Evolutionary conservation across 1,284 basidiomycete species (phyloP).

Genomic region (Melampsora larici-populina): DNA sequence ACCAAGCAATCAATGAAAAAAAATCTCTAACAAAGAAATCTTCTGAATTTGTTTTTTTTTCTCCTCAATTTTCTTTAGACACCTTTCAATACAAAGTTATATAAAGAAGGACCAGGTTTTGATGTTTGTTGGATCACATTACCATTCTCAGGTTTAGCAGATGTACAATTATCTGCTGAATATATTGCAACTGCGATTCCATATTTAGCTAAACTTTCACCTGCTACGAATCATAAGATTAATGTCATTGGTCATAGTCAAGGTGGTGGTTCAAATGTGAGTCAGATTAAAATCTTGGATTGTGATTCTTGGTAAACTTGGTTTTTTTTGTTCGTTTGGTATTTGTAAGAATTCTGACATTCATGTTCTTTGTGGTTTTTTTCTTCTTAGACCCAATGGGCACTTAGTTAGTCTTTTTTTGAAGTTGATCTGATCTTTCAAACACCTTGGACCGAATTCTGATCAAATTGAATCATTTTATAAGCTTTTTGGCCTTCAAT

Average conservation of each 20-base stretch:
- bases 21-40: neutral
- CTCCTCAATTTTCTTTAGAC: neutral
- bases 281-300: slow-evolving; percentile 52
- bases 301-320: neutral
- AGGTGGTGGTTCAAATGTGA: slow-evolving; percentile 46
- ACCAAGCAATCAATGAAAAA: no score
- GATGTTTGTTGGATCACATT: slow-evolving; percentile 53
- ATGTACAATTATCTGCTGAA: slow-evolving; percentile 50
- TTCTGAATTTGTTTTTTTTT: neutral
- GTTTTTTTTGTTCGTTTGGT: no score
- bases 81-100: slow-evolving; percentile 47
- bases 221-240: slow-evolving; percentile 49
- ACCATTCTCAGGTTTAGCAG: slow-evolving; percentile 48
- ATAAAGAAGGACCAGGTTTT: slow-evolving; percentile 48
- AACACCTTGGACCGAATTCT: neutral
- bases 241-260: slow-evolving; percentile 53
- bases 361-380: no score
- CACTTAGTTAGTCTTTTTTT: slow-evolving; percentile 17
- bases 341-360: neutral
- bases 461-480: neutral
- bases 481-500: slow-evolving; percentile 50
- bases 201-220: slow-evolving; percentile 47
- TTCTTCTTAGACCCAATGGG: slow-evolving; percentile 29
- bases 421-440: no score
- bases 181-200: slow-evolving; percentile 52